Conservation (phyloP, 1,284 basidiomycete genomes). For the Puccinia polysora region DNA sequence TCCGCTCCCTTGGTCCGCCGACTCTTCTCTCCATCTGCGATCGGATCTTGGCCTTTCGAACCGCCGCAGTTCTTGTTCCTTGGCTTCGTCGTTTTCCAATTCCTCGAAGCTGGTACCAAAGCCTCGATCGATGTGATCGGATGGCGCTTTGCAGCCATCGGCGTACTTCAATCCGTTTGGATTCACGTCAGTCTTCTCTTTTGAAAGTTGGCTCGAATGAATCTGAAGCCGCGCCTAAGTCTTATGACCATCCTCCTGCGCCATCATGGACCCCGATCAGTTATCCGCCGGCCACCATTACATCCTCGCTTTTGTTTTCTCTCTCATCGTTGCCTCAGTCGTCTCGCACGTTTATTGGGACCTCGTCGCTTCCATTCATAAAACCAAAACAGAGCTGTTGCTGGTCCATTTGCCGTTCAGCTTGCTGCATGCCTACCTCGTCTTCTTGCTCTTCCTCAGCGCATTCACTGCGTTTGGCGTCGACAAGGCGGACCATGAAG, state of each 20-base stretch:
- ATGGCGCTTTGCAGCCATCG: constrained; percentile 54
- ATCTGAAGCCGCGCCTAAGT: too few species aligned
- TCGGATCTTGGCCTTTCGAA: background rate
- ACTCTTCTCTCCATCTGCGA: background rate
- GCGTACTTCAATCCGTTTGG: constrained; percentile 50
- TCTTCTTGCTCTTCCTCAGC: constrained; percentile 53
- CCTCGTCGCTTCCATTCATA: constrained; percentile 50
- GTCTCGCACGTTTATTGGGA: constrained; percentile 55
- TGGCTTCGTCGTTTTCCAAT: constrained; percentile 52
- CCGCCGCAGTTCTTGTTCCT: constrained; percentile 51
- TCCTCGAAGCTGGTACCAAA: constrained; percentile 49
- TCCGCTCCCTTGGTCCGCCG: background rate
- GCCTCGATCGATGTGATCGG: constrained; percentile 52
- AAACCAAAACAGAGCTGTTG: constrained; percentile 47
- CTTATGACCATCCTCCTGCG: constrained; percentile 49
- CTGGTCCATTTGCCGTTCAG: constrained; percentile 55
- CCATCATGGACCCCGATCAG: constrained; percentile 25
- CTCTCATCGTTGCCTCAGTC: constrained; percentile 53
- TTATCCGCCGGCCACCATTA: constrained; percentile 46
- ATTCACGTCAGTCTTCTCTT: constrained; percentile 41
- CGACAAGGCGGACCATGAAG: constrained; percentile 50
- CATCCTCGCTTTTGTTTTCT: constrained; percentile 54
- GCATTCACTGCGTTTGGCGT: constrained; percentile 53
- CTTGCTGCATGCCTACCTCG: constrained; percentile 48
- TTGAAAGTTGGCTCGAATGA: background rate